These are phyloP conservation scores for Nannochloropsis granulata DNA, from an alignment of 108 stramenopile genomes.

Conservation along the genomic window DNA sequence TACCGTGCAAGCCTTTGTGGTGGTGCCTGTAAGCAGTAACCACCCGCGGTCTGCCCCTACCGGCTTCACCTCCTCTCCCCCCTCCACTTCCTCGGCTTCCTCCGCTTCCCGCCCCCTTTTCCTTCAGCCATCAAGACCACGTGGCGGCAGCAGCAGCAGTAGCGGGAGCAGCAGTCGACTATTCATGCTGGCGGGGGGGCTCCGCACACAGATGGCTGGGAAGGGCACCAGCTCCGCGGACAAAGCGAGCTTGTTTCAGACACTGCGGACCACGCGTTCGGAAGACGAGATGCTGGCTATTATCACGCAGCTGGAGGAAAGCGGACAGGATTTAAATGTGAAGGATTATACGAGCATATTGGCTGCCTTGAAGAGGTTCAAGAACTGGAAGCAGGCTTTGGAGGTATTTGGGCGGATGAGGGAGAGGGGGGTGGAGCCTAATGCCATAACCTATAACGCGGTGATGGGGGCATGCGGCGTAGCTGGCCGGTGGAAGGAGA, in stretches of 20 bases:
- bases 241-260: not conserved
- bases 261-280: not conserved
- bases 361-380: not conserved
- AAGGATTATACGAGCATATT: not conserved
- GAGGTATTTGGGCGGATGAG: conserved; percentile 11
- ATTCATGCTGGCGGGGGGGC: not conserved
- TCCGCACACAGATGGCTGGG: not conserved
- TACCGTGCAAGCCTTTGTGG: not conserved
- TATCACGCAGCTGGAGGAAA: not conserved
- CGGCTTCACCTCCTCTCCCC: not conserved
- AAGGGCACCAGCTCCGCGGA: not conserved
- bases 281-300: not conserved
- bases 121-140: not conserved
- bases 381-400: conserved; percentile 1
- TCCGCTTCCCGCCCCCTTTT: not conserved
- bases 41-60: not conserved
- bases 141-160: not conserved
- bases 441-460: conserved; percentile 18
- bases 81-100: not conserved
- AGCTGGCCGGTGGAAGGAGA: conserved; percentile 1
- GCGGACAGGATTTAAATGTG: not conserved
- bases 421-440: conserved; percentile 1
- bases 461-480: conserved; percentile 12
- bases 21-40: not conserved
- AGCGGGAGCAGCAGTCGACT: not conserved